These are phyloP conservation scores for Blumeria graminis DNA, from an alignment of 2,329 filamentous ascomycete genomes.

Conservation along the genomic window DNA sequence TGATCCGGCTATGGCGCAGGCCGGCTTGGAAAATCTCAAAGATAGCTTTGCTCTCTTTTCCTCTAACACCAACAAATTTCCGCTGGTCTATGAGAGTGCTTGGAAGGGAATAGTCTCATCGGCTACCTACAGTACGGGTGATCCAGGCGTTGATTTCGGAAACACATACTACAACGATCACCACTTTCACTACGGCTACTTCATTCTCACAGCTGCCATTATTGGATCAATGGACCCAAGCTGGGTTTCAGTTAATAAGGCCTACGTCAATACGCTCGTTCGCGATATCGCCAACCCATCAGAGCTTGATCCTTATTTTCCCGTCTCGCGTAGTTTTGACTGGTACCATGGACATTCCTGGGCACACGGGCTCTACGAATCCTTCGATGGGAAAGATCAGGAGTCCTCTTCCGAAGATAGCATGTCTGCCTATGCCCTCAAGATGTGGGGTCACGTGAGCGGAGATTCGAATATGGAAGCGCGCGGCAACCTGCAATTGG, in stretches of 20 bases:
- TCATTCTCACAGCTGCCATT: constrained; percentile 64
- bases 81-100: constrained; percentile 36
- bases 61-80: constrained; percentile 41
- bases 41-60: constrained; percentile 40
- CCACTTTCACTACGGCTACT: constrained; percentile 46
- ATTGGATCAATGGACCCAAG: constrained; percentile 54
- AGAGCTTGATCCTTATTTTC: constrained; percentile 47
- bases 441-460: constrained; percentile 73
- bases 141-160: constrained; percentile 60
- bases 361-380: constrained; percentile 57
- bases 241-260: constrained; percentile 52
- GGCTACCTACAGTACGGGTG: constrained; percentile 43
- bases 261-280: constrained; percentile 62
- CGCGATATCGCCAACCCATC: constrained; percentile 65
- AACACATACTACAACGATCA: constrained; percentile 68
- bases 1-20: constrained; percentile 29
- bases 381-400: constrained; percentile 54
- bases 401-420: constrained; percentile 81
- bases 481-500: constrained; percentile 63
- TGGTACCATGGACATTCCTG: constrained; percentile 91
- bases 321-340: constrained; percentile 64
- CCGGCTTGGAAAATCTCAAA: constrained; percentile 37
- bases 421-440: constrained; percentile 59
- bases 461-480: constrained; percentile 54
- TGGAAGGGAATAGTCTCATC: constrained; percentile 69